These are phyloP conservation scores for Botrytis hyacinthi DNA, from an alignment of 2,329 filamentous ascomycete genomes.

Conservation along the genomic window DNA sequence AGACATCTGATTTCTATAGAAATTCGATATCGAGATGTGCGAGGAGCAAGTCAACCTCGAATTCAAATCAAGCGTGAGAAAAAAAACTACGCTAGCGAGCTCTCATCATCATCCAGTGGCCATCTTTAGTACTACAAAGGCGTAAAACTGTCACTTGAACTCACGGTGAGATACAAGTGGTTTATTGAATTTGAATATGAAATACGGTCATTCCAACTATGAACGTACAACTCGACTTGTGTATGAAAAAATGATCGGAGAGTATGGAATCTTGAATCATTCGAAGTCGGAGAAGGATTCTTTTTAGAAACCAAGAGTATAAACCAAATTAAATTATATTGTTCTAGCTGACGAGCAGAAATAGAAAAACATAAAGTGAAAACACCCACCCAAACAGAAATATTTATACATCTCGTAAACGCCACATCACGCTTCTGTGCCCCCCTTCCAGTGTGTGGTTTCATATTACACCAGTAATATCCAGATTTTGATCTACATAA, in stretches of 20 bases:
- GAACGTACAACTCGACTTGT: background rate
- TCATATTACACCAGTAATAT: background rate
- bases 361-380: background rate
- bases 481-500: background rate
- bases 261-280: background rate
- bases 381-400: background rate
- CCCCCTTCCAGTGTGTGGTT: background rate
- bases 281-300: background rate
- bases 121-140: no score
- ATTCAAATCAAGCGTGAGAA: no score
- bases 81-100: no score
- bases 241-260: background rate
- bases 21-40: no score
- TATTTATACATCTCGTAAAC: background rate
- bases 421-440: background rate
- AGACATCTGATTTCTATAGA: no score
- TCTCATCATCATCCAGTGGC: no score
- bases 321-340: slow-evolving; percentile 3
- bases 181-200: background rate
- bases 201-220: background rate
- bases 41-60: no score
- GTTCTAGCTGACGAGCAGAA: slow-evolving; percentile 5
- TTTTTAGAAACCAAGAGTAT: no score
- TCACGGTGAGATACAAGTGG: no score
- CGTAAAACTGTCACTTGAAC: no score